Evolutionary conservation across 441 rosid genomes (phyloP).

Genomic region (Populus hybrid): DNA sequence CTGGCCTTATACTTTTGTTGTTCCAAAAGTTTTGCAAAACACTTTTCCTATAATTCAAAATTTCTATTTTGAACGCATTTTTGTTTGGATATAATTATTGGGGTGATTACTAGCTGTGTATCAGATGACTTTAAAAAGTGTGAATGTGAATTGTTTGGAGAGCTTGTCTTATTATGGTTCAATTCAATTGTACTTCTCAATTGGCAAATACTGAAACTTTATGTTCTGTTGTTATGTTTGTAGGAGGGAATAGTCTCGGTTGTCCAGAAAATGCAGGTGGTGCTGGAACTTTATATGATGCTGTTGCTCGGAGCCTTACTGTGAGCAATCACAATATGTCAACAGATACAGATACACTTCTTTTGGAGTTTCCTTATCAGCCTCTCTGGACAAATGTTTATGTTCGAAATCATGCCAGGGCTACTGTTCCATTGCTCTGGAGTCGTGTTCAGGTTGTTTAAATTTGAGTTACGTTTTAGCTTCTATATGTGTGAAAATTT

Average conservation of each 20-base stretch:
- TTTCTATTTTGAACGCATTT: neutral
- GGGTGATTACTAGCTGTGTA: constrained; percentile 3
- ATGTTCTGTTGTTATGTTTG: constrained; percentile 16
- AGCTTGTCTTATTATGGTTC: neutral
- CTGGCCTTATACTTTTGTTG: neutral
- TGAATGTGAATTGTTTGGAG: neutral
- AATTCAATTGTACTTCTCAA: constrained; percentile 1
- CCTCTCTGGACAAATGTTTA: constrained; percentile 97
- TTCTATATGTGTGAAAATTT: neutral
- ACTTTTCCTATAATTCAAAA: neutral
- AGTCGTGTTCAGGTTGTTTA: constrained; percentile 95
- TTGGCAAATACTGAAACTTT: neutral
- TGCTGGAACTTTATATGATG: constrained; percentile 97
- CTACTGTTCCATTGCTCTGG: constrained; percentile 96
- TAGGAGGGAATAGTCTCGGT: constrained; percentile 87
- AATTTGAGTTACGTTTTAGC: neutral
- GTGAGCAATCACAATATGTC: constrained; percentile 86
- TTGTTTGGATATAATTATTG: neutral
- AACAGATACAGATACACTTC: constrained; percentile 92
- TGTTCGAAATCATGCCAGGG: constrained; percentile 83
- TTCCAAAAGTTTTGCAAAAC: neutral
- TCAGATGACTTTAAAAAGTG: neutral
- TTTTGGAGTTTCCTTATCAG: constrained; percentile 91
- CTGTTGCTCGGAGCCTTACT: constrained; percentile 90
- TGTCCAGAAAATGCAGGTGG: constrained; percentile 93